Evolutionary conservation across 2,329 filamentous ascomycete genomes (phyloP), one percentile per base, ranked within the genome.

Genomic region (Fusarium redolens): DNA sequence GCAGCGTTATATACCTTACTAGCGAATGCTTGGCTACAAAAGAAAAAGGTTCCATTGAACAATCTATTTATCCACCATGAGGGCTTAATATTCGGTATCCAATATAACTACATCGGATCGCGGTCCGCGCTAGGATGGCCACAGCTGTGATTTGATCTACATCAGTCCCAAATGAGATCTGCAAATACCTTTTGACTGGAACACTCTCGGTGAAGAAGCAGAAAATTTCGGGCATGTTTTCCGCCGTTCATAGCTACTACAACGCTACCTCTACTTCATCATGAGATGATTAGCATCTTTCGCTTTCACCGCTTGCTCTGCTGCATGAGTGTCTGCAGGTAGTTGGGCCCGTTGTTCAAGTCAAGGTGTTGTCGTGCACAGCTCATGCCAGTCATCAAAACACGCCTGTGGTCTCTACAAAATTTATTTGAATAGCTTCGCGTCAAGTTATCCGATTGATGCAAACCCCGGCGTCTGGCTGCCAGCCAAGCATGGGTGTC

Each of bases 271-370:
- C 37, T 57, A 22, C 58, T 65, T 62, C 68, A 55, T 52, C 63
- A 64, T 65, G 62, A 69, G 54, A 73, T 60, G 48, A 57, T 60
- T 33, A 30, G 45, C 55, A 47, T 50, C 40, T 50, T 66, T 40
- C 31, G 37, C 61, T 62, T 77, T 77, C 75, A 77, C 75, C 75
- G 75, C 75, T 72, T 74, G 70, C 74, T 62, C 57, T 44, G 51
- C 58, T 75, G 71, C 72, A 75, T 65, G 57, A 74, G 67, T 67
- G 33, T 65, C 69, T 76, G 74, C 73, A 65, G 58, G 69, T 43
- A 40, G 56, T 68, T 73, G 69, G 71, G 57, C 63, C 69, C 68
- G 22, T 56, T 56, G 30, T 28, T 44, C 40, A 20, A 65, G 58
- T 60, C 55, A 52, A 65, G 52, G 65, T 60, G 61, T 67, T 59